Evolutionary conservation across 345 rosid genomes (phyloP).

Genomic region (Crucihimalaya himalaica): DNA sequence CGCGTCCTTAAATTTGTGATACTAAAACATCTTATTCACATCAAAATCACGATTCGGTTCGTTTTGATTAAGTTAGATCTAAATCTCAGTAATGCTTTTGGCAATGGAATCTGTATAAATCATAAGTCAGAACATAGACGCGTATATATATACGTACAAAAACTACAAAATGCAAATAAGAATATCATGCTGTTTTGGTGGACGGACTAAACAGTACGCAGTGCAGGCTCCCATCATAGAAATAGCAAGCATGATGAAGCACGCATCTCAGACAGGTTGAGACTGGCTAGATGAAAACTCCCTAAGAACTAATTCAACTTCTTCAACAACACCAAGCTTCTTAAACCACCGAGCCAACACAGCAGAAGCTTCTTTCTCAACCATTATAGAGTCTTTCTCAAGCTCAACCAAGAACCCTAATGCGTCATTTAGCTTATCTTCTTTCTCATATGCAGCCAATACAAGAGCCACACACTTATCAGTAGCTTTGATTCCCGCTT

Average conservation of each 20-base stretch:
- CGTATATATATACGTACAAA: constrained; percentile 13
- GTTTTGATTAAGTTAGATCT: no score
- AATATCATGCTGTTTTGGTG: constrained; percentile 23
- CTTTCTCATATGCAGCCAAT: constrained; percentile 62
- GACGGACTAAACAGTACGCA: constrained; percentile 8
- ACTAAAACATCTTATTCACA: no score
- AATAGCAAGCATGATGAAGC: neutral
- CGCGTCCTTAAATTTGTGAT: no score
- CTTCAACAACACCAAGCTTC: constrained; percentile 68
- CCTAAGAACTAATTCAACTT: constrained; percentile 66
- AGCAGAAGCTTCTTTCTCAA: constrained; percentile 67
- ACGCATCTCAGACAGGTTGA: constrained; percentile 1
- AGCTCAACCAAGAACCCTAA: constrained; percentile 56
- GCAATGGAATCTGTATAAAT: neutral
- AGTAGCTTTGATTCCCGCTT: constrained; percentile 66
- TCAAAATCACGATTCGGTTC: no score
- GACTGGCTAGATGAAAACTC: constrained; percentile 41
- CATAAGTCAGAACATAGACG: neutral
- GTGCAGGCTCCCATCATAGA: neutral
- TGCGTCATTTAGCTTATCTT: constrained; percentile 59
- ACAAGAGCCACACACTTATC: constrained; percentile 77
- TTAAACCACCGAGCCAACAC: constrained; percentile 68
- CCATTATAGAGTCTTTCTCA: constrained; percentile 54
- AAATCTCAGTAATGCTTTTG: no score
- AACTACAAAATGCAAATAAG: neutral